Percentiles rank a stretch among this genome's conserved stretches.
These are phyloP conservation scores for Fomitiporia mediterranea DNA, from an alignment of 1,284 basidiomycete genomes.

Conservation along the genomic window DNA sequence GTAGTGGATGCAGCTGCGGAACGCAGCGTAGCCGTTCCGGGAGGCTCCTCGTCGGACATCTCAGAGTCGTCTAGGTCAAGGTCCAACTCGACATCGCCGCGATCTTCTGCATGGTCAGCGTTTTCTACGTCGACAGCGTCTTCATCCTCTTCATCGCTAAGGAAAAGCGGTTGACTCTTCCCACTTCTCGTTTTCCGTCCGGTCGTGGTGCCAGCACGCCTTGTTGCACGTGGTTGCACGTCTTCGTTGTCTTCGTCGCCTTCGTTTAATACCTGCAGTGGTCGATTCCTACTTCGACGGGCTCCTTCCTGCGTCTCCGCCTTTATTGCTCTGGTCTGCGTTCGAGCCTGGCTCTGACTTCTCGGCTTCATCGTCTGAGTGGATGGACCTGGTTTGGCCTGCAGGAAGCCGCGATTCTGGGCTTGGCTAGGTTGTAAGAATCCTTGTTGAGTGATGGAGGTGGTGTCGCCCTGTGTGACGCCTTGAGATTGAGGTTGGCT, in stretches of 20 bases:
- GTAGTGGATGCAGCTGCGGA: slow-evolving; percentile 33
- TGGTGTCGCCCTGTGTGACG: slow-evolving; percentile 14
- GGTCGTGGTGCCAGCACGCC: slow-evolving; percentile 7
- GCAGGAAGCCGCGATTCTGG: slow-evolving; percentile 20
- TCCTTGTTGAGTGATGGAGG: background rate
- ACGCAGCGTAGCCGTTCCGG: slow-evolving; percentile 21
- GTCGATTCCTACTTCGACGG: slow-evolving; percentile 1
- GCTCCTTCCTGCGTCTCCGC: background rate
- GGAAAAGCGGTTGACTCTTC: slow-evolving; percentile 33
- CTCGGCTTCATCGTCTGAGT: slow-evolving; percentile 8
- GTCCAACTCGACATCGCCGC: slow-evolving; percentile 1
- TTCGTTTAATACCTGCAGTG: slow-evolving; percentile 13
- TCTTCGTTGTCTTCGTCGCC: slow-evolving; percentile 19
- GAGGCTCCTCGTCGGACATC: slow-evolving; percentile 1
- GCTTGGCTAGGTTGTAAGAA: slow-evolving; percentile 21
- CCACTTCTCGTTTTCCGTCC: slow-evolving; percentile 23
- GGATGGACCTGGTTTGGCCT: slow-evolving; percentile 4
- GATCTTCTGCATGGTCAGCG: background rate
- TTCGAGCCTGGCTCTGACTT: slow-evolving; percentile 5
- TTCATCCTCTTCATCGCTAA: slow-evolving; percentile 36
- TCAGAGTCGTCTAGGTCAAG: slow-evolving; percentile 5
- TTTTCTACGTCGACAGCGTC: slow-evolving; percentile 22
- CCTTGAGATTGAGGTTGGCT: slow-evolving; percentile 23
- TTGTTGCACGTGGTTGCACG: slow-evolving; percentile 18
- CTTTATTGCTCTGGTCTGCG: slow-evolving; percentile 2